Evolutionary conservation across 2,329 filamentous ascomycete species (phyloP).

Genomic region (Colletotrichum sp.): DNA sequence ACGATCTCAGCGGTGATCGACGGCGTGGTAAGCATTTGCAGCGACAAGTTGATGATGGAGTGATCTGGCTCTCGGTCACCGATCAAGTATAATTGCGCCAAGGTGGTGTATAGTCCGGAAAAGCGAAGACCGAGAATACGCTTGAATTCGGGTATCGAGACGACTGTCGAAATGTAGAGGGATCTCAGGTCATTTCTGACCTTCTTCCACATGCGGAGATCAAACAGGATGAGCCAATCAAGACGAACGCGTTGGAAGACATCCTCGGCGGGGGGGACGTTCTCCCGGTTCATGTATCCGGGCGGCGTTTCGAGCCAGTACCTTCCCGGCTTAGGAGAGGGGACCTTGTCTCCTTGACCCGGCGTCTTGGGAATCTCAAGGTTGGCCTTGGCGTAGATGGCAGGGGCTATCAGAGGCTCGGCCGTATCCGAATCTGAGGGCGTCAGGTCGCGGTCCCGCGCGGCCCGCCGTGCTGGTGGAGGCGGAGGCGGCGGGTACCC

Average conservation of each 20-base stretch:
- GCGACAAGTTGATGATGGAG: conserved; percentile 95
- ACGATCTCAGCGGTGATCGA: conserved; percentile 97
- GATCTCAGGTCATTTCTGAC: conserved; percentile 88
- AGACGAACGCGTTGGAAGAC: conserved; percentile 87
- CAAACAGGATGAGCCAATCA: conserved; percentile 94
- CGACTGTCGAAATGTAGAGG: conserved; percentile 94
- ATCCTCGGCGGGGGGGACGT: conserved; percentile 79
- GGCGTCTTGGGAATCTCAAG: conserved; percentile 85
- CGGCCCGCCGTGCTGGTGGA: conserved; percentile 50
- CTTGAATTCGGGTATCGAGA: conserved; percentile 96
- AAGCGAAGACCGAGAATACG: conserved; percentile 91
- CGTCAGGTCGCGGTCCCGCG: conserved; percentile 64
- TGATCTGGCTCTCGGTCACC: conserved; percentile 96
- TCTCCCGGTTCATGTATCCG: conserved; percentile 67
- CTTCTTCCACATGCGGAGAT: conserved; percentile 96
- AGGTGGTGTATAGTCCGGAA: conserved; percentile 89
- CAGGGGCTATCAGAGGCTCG: conserved; percentile 68
- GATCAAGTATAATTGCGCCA: conserved; percentile 94
- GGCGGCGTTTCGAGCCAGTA: conserved; percentile 89
- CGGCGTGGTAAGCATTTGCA: conserved; percentile 96
- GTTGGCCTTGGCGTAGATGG: conserved; percentile 67
- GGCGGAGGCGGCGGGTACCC: conserved; percentile 72
- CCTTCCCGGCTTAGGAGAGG: conserved; percentile 68
- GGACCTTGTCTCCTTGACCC: conserved; percentile 49
- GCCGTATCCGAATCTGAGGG: conserved; percentile 77